These are phyloP conservation scores for Candida frijolesensis DNA, from an alignment of 1,139 yeast genomes.

Conservation along the genomic window DNA sequence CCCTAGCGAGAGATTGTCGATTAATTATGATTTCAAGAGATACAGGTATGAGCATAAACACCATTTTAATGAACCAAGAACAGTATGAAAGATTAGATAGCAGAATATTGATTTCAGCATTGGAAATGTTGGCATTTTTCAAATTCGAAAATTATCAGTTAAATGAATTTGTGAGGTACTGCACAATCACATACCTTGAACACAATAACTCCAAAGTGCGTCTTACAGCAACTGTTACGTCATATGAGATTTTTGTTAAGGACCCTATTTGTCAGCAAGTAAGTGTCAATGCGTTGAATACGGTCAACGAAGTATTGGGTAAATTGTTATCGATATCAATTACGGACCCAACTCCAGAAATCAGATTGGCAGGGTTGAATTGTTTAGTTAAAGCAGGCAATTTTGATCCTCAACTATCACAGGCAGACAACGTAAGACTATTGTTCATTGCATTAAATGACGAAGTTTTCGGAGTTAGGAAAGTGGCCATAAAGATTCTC, in stretches of 20 bases:
- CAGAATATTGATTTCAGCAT: slow-evolving; percentile 62
- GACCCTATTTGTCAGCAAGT: slow-evolving; percentile 88
- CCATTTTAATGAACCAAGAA: slow-evolving; percentile 38
- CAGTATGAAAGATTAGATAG: slow-evolving; percentile 50
- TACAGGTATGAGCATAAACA: slow-evolving; percentile 47
- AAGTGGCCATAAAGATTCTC: slow-evolving; percentile 75
- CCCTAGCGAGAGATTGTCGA: slow-evolving; percentile 75
- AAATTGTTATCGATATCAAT: slow-evolving; percentile 80
- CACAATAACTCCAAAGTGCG: slow-evolving; percentile 80
- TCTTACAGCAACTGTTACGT: slow-evolving; percentile 81
- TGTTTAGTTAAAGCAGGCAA: slow-evolving; percentile 63
- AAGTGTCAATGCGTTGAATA: slow-evolving; percentile 78
- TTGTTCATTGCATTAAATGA: slow-evolving; percentile 90
- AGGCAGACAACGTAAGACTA: slow-evolving; percentile 85
- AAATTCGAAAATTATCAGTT: slow-evolving; percentile 75
- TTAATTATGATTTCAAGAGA: slow-evolving; percentile 73
- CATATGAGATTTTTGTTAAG: slow-evolving; percentile 73
- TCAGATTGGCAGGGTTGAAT: slow-evolving; percentile 74
- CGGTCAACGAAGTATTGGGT: slow-evolving; percentile 84
- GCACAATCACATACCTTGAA: slow-evolving; percentile 79
- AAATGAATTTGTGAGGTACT: slow-evolving; percentile 84
- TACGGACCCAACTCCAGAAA: slow-evolving; percentile 87
- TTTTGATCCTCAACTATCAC: slow-evolving; percentile 91
- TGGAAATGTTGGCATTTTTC: slow-evolving; percentile 73
- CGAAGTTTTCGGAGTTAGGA: slow-evolving; percentile 81